A percentile compares a stretch with the other conserved stretches of the same genome.
Evolutionary conservation across 805 yeast genomes (phyloP).

Genomic region (Hanseniaspora vineae): DNA sequence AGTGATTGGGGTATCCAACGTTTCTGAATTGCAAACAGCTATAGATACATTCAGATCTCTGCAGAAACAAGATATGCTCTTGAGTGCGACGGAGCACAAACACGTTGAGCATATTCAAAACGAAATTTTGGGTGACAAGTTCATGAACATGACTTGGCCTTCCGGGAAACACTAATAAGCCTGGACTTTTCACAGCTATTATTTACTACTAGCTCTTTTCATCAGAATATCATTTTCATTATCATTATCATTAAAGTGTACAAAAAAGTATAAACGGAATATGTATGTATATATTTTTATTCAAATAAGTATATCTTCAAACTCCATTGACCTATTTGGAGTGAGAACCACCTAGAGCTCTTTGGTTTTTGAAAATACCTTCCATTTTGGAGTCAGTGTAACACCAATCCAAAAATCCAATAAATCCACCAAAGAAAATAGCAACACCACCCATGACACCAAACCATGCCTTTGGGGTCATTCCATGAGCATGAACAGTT

Average conservation of each 20-base stretch:
- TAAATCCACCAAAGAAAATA: slow-evolving; percentile 8
- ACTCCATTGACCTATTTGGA: background rate
- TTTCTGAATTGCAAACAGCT: slow-evolving; percentile 54
- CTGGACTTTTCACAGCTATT: too few relatives aligned
- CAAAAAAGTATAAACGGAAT: background rate
- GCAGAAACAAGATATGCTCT: slow-evolving; percentile 16
- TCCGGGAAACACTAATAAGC: slow-evolving; percentile 24
- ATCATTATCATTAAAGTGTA: background rate
- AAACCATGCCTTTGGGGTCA: slow-evolving; percentile 7
- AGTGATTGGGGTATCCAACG: slow-evolving; percentile 64
- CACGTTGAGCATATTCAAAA: slow-evolving; percentile 31
- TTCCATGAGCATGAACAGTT: background rate
- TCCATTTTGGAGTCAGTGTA: slow-evolving; percentile 9
- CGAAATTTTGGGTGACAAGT: slow-evolving; percentile 33
- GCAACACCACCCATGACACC: slow-evolving; percentile 9
- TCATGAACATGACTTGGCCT: slow-evolving; percentile 55
- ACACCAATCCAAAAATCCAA: slow-evolving; percentile 7
- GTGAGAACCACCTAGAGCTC: slow-evolving; percentile 5
- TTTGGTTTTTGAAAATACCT: slow-evolving; percentile 9
- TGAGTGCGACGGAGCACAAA: slow-evolving; percentile 30
- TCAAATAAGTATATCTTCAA: background rate
- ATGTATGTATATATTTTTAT: background rate
- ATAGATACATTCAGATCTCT: slow-evolving; percentile 42
- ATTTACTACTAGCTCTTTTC: too few relatives aligned
- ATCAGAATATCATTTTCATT: background rate